phyloP scores from a whole-genome alignment of 371 early-diverging fungal species.

The Mortierella sp. region DNA sequence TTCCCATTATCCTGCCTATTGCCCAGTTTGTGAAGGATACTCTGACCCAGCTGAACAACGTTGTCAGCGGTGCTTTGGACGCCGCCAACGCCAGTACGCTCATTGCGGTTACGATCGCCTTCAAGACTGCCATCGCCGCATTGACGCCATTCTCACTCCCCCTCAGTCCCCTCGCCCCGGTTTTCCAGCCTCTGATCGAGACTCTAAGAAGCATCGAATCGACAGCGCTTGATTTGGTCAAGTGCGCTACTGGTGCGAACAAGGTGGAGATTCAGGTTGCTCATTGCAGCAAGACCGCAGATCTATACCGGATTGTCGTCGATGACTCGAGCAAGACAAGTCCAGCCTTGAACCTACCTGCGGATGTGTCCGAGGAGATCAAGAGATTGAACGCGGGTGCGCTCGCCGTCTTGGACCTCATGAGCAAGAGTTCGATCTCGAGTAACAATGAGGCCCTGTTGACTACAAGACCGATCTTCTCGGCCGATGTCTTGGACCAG shows the following conservation, averaged over 20 bases:
- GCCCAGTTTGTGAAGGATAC: too few relatives aligned
- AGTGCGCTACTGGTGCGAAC: background rate
- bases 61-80: too few relatives aligned
- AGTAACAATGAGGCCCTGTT: constrained; percentile 26
- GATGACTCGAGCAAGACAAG: constrained; percentile 8
- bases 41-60: too few relatives aligned
- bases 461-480: constrained; percentile 30
- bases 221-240: background rate
- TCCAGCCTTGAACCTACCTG: constrained; percentile 19
- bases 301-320: constrained; percentile 18
- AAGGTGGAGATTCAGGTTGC: constrained; percentile 3
- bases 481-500: constrained; percentile 29
- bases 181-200: background rate
- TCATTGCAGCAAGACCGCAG: constrained; percentile 12
- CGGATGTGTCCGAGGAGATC: constrained; percentile 20
- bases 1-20: too few relatives aligned
- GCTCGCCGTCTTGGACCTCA: constrained; percentile 22
- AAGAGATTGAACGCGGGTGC: constrained; percentile 24
- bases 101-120: background rate
- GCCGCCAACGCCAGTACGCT: background rate
- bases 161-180: background rate
- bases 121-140: background rate
- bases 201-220: background rate
- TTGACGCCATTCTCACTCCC: background rate
- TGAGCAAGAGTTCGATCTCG: constrained; percentile 31